Base-by-base conservation (phyloP, 345 rosid genomes). In the Gossypium sturtianum region DNA sequence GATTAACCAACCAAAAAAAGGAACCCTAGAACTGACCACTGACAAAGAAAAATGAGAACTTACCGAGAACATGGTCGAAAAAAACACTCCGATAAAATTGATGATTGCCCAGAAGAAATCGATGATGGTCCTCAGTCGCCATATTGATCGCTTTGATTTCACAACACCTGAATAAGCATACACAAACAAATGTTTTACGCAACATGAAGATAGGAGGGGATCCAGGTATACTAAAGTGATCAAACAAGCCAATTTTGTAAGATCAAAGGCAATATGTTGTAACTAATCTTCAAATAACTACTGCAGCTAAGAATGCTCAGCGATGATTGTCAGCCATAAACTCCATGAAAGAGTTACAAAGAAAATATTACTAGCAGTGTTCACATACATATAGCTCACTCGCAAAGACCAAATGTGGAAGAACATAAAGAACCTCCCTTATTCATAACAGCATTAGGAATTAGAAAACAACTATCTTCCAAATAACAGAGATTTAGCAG, bases 21-120 rank as follows among this genome's bases (percentile, higher is more conserved):
- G 19, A 58, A 23, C 10, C 69, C 19, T 53, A 19, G 12, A 2
- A 72, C 27, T 8, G 5, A 70, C 41, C 56, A 19, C 23, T 19
- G 52, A 41, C 12, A 65, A 63, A 3, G n/a, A 27, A 52, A 17
- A 64, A 34, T 29, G 5, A 29, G 13, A 15, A 3, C 66, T 76
- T 89, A 90, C 96, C 78, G 96, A 90, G 80, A 90, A 87, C 96
- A 89, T 79, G 8, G 93, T 89, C 29, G 88, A 43, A 45, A 90
- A 89, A 80, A 89, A 90, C 66, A 86, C 84, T 45, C 83, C 80
- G 43, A 90, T 87, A 76, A 87, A 78, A 79, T 85, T 87, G 17
- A 89, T 62, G 53, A 89, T 83, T 10, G 87, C 91, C 91, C 96
- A 89, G 78, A 90, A 86, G 71, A 90, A 85, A 82, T 89, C 91